A percentile compares a stretch with the other conserved stretches of the same genome.
phyloP scores from a whole-genome alignment of 2,329 filamentous ascomycete genomes.

The Sporothrix brasiliensis region DNA sequence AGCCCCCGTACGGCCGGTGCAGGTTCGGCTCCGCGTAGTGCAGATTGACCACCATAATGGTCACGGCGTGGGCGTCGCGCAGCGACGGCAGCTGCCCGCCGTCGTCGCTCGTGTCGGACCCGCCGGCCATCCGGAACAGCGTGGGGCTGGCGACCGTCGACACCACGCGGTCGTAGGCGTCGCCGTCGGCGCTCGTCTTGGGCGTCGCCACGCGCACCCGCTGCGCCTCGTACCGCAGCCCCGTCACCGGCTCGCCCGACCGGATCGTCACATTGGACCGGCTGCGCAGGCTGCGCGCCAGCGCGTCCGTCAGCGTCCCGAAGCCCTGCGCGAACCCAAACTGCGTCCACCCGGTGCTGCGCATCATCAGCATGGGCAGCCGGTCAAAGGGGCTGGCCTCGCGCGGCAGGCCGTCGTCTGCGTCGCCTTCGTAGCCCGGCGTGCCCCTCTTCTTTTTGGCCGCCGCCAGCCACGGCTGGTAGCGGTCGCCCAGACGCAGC shows the following conservation, averaged over 20 bases:
- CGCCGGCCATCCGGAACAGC: conserved; percentile 43
- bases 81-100: conserved; percentile 52
- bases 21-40: conserved; percentile 72
- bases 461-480: conserved; percentile 24
- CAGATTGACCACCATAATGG: conserved; percentile 89
- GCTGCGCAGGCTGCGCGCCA: conserved; percentile 54
- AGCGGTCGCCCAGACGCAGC: conserved; percentile 13
- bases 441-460: not conserved
- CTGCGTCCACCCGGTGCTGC: conserved; percentile 42
- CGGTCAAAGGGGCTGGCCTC: conserved; percentile 3
- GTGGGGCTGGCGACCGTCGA: conserved; percentile 62
- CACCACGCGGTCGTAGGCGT: conserved; percentile 60
- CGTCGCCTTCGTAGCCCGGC: not conserved
- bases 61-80: conserved; percentile 64
- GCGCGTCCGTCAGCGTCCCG: conserved; percentile 58
- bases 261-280: conserved; percentile 64
- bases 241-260: conserved; percentile 52
- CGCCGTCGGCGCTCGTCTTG: conserved; percentile 27
- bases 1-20: conserved; percentile 65
- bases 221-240: conserved; percentile 47
- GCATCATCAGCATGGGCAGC: conserved; percentile 40
- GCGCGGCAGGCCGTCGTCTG: not conserved
- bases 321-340: conserved; percentile 64
- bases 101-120: conserved; percentile 39
- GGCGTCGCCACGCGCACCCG: conserved; percentile 27